These are phyloP conservation scores for Globisporangium emineosum DNA, from an alignment of 352 stramenopile species.

Conservation along the genomic window DNA sequence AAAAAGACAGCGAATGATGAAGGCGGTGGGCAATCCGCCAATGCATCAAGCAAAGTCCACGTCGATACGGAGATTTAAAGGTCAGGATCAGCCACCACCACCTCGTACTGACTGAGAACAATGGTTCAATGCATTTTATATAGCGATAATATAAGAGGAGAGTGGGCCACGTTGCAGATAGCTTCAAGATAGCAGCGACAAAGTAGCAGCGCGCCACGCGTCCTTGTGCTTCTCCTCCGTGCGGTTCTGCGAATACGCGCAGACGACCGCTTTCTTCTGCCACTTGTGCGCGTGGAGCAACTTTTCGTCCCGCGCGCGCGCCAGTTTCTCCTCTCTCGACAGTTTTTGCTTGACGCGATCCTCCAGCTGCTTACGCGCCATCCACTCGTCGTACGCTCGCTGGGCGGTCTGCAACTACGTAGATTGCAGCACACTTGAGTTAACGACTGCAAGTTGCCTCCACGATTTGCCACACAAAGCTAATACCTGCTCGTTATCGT, in stretches of 20 bases:
- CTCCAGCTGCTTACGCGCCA: slow-evolving; percentile 45
- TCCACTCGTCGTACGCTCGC: slow-evolving; percentile 37
- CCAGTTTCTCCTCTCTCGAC: slow-evolving; percentile 22
- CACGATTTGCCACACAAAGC: neutral
- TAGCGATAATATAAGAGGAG: too few species aligned
- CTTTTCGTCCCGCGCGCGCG: slow-evolving; percentile 26
- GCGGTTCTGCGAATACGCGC: slow-evolving; percentile 60
- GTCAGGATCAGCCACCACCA: neutral
- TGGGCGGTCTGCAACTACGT: slow-evolving; percentile 8
- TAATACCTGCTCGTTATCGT: slow-evolving; percentile 1
- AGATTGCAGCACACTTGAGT: neutral
- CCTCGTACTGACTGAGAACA: neutral
- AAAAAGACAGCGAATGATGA: slow-evolving; percentile 6
- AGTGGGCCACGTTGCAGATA: too few species aligned
- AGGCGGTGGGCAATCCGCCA: neutral
- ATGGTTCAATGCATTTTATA: neutral
- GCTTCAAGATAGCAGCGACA: slow-evolving; percentile 10
- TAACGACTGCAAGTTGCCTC: neutral
- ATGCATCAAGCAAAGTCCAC: slow-evolving; percentile 27
- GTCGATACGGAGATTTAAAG: slow-evolving; percentile 42
- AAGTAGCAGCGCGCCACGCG: slow-evolving; percentile 7
- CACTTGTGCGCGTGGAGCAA: slow-evolving; percentile 44
- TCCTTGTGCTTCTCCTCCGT: neutral
- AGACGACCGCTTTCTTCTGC: slow-evolving; percentile 68
- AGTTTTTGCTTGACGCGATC: slow-evolving; percentile 38